phyloP scores from a whole-genome alignment of 306 rosid species.

The Corylus americana region DNA sequence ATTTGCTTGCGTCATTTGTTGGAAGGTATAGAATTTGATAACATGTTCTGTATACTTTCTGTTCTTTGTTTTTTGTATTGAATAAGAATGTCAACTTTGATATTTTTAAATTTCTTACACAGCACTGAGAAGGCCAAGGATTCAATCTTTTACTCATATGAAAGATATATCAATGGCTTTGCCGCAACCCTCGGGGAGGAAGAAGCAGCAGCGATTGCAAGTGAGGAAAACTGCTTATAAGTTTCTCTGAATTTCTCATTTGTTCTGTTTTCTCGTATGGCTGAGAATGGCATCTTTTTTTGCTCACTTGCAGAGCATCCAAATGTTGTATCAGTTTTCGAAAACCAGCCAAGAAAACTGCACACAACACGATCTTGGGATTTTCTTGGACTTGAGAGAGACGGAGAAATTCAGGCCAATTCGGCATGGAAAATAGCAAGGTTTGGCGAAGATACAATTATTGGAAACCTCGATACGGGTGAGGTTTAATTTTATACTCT shows the following conservation, averaged over 20 bases:
- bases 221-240: conserved; percentile 27
- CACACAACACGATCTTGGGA: conserved; percentile 77
- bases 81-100: background rate
- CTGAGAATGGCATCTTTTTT: background rate
- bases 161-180: conserved; percentile 63
- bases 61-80: background rate
- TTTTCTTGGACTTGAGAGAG: conserved; percentile 48
- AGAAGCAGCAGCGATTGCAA: conserved; percentile 45
- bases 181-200: conserved; percentile 71
- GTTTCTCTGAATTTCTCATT: too few species aligned
- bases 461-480: conserved; percentile 77
- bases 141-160: conserved; percentile 67
- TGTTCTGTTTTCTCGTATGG: background rate
- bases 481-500: background rate
- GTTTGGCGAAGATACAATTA: conserved; percentile 56
- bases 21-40: conserved; percentile 50
- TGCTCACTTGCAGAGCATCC: conserved; percentile 44
- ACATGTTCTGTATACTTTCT: background rate
- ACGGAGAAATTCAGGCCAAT: conserved; percentile 9
- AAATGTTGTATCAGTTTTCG: conserved; percentile 55
- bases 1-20: conserved; percentile 47
- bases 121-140: conserved; percentile 52
- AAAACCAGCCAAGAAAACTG: conserved; percentile 35
- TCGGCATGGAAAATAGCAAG: conserved; percentile 59
- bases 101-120: background rate